Base-by-base conservation (phyloP, 1,284 basidiomycete species). In the Schizophyllum amplum region DNA sequence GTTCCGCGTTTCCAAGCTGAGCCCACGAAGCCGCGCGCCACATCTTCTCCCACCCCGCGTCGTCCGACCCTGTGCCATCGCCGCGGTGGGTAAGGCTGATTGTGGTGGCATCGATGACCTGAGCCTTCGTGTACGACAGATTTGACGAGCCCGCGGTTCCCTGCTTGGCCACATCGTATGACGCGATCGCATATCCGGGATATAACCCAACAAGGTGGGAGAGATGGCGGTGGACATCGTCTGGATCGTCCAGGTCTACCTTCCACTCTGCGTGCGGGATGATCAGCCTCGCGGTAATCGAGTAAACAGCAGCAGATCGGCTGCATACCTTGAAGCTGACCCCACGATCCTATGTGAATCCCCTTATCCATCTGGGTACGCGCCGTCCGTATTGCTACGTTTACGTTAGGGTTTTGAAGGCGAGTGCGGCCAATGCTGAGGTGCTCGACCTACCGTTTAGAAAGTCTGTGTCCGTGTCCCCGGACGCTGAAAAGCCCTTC, bases 1-100 rank as follows among this genome's bases (percentile, higher is more conserved):
- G 72, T n/a, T 66, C 69, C 22, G 75, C 72, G 58, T 87, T 79
- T 22, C 72, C 74, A 1, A 90, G 74, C 63, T 89, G 86, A 11
- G 87, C 87, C 85, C 87, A 89, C 15, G 71, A 69, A 5, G 85
- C 86, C 4, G 87, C 84, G 54, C 87, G 77, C 87, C 86, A 88
- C 23, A 80, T 78, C 65, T 90, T 90, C 71, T 86, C 86, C 87
- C 87, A 90, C 5, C 87, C 87, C 1, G 86, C 70, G 68, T 90
- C 86, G 66, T 89, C 87, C 9, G 83, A 78, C 0, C 83, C 86
- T 0, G 81, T 87, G 1, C 87, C 87, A 57, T 84, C 80, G 2
- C 87, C 87, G 56, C 87, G 77, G 63, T 86, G 82, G n/a, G 78
- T 72, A 46, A 90, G 69, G 65, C 82, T 85, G 13, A 69, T 77